Percentiles rank a stretch among this genome's conserved stretches.
These are phyloP conservation scores for Hypoxylon sp. DNA, from an alignment of 2,329 filamentous ascomycete genomes.

Conservation along the genomic window DNA sequence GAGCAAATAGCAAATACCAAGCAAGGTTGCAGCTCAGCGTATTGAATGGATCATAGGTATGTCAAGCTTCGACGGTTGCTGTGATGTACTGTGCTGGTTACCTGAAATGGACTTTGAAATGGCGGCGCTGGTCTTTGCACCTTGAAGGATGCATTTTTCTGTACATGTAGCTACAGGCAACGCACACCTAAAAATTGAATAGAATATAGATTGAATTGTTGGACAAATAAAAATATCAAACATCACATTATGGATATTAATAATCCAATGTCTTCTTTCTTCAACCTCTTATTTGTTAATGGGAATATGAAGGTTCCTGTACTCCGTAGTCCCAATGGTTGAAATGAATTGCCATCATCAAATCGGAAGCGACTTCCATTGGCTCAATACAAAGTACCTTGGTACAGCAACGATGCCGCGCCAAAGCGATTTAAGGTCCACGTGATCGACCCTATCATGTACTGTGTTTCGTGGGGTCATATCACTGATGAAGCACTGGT, in stretches of 20 bases:
- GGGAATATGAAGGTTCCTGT: too few relatives aligned
- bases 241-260: not conserved
- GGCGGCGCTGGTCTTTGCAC: conserved; percentile 3
- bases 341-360: not conserved
- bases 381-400: not conserved
- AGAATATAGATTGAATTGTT: conserved; percentile 5
- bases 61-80: conserved; percentile 11
- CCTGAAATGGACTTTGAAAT: conserved; percentile 9
- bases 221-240: conserved; percentile 1
- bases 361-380: not conserved
- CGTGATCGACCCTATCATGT: conserved; percentile 24
- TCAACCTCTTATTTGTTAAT: not conserved
- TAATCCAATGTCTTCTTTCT: not conserved
- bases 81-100: conserved; percentile 2
- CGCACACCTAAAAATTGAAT: not conserved
- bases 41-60: conserved; percentile 1
- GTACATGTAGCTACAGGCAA: not conserved
- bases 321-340: not conserved
- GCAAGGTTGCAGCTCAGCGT: not conserved
- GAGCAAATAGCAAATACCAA: conserved; percentile 5
- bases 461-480: conserved; percentile 26
- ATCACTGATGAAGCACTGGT: conserved; percentile 16
- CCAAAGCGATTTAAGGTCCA: conserved; percentile 19
- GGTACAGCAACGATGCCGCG: conserved; percentile 4
- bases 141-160: not conserved